These are phyloP conservation scores for Flammula alnicola DNA, from an alignment of 1,284 basidiomycete genomes.

Conservation along the genomic window DNA sequence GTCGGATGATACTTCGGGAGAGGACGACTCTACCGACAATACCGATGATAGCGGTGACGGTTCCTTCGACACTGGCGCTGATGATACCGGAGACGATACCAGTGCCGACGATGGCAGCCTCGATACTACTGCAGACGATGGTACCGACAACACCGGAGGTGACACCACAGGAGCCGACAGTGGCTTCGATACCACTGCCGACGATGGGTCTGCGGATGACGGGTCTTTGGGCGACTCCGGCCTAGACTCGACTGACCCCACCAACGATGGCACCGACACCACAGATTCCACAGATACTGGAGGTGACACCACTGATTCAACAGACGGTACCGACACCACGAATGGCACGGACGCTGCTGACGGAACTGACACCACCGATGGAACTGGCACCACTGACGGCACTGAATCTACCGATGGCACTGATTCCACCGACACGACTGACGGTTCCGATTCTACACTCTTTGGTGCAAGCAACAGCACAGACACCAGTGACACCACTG, in stretches of 20 bases:
- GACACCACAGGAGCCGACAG: slow-evolving; percentile 7
- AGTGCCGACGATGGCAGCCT: slow-evolving; percentile 4
- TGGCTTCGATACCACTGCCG: slow-evolving; percentile 6
- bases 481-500: slow-evolving; percentile 13
- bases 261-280: slow-evolving; percentile 6
- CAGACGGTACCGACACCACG: slow-evolving; percentile 10
- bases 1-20: slow-evolving; percentile 8
- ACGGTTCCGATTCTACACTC: slow-evolving; percentile 1
- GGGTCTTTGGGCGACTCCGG: slow-evolving; percentile 4
- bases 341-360: slow-evolving; percentile 13
- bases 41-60: slow-evolving; percentile 1
- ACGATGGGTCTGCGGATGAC: slow-evolving; percentile 5
- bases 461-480: not conserved
- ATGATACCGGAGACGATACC: slow-evolving; percentile 8
- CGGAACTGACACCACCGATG: slow-evolving; percentile 15
- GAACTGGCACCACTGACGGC: slow-evolving; percentile 15
- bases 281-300: not conserved
- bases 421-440: slow-evolving; percentile 7
- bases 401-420: slow-evolving; percentile 12
- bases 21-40: slow-evolving; percentile 17
- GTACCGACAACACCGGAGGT: not conserved
- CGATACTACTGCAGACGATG: slow-evolving; percentile 6
- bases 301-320: slow-evolving; percentile 4
- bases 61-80: slow-evolving; percentile 7
- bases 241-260: not conserved